A percentile compares a stretch with the other conserved stretches of the same genome.
Conservation (phyloP, 306 rosid species). For the Crotalaria pallida region DNA sequence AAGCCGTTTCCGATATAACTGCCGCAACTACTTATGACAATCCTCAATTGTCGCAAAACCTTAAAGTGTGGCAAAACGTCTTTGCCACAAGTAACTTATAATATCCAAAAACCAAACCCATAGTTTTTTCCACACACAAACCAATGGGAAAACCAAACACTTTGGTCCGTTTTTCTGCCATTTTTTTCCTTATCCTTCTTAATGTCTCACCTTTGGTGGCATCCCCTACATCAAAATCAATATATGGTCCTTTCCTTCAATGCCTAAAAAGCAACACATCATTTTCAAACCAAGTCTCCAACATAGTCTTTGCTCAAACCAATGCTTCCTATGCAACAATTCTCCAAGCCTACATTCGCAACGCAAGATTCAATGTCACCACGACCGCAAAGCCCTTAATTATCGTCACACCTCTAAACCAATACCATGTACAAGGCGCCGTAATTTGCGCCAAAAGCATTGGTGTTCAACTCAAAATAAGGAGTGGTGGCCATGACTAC, state of each 20-base stretch:
- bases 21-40: neutral
- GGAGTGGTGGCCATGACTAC: conserved; percentile 66
- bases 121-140: neutral
- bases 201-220: conserved; percentile 17
- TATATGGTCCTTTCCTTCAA: conserved; percentile 28
- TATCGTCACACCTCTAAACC: conserved; percentile 33
- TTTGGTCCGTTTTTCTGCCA: neutral
- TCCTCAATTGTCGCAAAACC: neutral
- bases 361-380: conserved; percentile 51
- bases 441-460: conserved; percentile 35
- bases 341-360: conserved; percentile 47
- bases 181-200: neutral
- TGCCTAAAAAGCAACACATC: conserved; percentile 31
- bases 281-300: conserved; percentile 1
- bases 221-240: conserved; percentile 15
- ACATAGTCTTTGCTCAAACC: conserved; percentile 9
- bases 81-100: neutral
- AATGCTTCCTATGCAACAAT: conserved; percentile 38
- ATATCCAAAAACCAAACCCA: neutral
- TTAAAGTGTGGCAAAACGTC: neutral
- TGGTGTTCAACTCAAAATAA: conserved; percentile 37
- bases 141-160: neutral
- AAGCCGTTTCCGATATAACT: neutral
- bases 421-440: conserved; percentile 39
- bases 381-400: conserved; percentile 40